Base-by-base conservation (phyloP, 2,329 filamentous ascomycete genomes). In the Trichoderma koningii region DNA sequence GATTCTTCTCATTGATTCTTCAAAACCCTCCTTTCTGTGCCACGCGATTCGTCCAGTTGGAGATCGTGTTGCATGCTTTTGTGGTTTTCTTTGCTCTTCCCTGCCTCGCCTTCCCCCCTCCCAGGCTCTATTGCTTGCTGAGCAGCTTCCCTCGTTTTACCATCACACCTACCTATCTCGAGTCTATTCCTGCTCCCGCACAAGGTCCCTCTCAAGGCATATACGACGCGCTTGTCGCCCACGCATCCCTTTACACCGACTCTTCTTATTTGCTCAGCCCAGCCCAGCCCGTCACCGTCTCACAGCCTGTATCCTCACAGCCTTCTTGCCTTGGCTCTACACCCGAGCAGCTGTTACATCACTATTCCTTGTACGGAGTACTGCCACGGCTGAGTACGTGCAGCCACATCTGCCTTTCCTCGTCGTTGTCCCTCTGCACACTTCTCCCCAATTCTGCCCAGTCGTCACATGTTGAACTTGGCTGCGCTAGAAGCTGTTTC, bases 241-340 rank as follows among this genome's bases (percentile, higher is more conserved):
- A 17, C 51, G 68, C 70, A 72, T 68, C 71, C 70, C 70, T 68
- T 72, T 71, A 71, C 69, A 73, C 70, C 69, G 68, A 71, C 70
- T 73, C 60, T 56, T 67, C 60, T 68, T 68, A 60, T 65, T 64
- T 52, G 55, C 65, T 65, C 62, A 55, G 55, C 64, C 38, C 45
- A 51, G 30, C 42, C 60, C 15, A 45, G 59, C 42, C 60, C 17
- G 55, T 28, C 42, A 21, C 50, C 10, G 28, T 30, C 50, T 44
- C 57, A 60, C 55, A 53, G 38, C 38, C n/a, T n/a, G n/a, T n/a
- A n/a, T n/a, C n/a, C 63, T 60, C 63, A 59, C 19, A 65, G 59
- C 59, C 59, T 60, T 60, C 56, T 60, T 45, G 51, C 21, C n/a
- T 23, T 41, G 23, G 34, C 21, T 52, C 41, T 34, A 14, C 38